Conservation (phyloP, 2,329 filamentous ascomycete species). For the Colletotrichum tabaci region DNA sequence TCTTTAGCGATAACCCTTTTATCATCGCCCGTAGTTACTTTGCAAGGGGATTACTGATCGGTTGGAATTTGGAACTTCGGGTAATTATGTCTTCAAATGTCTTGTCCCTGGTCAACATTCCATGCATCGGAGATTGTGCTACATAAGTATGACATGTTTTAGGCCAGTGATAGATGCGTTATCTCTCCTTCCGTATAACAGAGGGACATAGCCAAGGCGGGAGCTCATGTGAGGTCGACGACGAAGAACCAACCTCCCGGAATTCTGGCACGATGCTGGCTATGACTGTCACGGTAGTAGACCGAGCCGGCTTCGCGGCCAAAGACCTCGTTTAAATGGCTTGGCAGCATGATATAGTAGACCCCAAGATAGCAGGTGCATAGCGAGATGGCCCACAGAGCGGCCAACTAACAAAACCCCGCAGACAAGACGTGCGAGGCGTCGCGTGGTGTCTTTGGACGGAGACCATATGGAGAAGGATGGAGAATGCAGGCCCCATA, state of each 20-base stretch:
- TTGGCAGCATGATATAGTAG: background rate
- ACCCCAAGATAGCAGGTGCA: constrained; percentile 19
- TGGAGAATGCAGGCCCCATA: background rate
- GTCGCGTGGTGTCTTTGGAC: background rate
- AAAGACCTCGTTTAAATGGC: constrained; percentile 7
- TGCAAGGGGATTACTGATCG: no score
- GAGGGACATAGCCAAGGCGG: no score
- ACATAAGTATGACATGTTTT: no score
- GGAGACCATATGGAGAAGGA: background rate
- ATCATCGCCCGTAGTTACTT: no score
- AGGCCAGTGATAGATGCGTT: no score
- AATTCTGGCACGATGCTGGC: background rate
- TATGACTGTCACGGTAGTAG: no score
- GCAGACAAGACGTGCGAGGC: background rate
- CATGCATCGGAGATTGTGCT: no score
- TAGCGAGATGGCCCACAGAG: background rate
- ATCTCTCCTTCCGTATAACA: background rate
- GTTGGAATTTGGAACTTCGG: no score
- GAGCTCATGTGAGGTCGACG: no score
- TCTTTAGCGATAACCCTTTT: no score
- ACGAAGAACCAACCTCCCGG: background rate
- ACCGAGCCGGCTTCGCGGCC: background rate
- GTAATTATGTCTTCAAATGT: no score
- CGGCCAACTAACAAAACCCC: background rate
- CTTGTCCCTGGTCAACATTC: no score